A percentile compares a stretch with the other conserved stretches of the same genome.
These are phyloP conservation scores for Neoboletus magnificus DNA, from an alignment of 768 basidiomycete species.

Conservation along the genomic window DNA sequence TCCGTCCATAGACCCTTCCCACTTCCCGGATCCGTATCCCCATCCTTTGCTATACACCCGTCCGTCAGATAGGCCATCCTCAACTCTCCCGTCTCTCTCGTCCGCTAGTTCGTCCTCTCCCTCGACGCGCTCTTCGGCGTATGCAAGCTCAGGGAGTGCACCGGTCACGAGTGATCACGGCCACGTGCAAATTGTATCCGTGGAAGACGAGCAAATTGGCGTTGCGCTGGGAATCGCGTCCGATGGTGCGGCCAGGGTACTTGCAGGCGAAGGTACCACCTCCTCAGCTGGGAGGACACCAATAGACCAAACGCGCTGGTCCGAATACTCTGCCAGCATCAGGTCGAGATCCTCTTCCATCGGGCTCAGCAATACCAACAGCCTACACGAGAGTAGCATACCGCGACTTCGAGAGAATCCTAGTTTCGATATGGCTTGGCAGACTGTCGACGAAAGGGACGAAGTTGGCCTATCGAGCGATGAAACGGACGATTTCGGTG, in stretches of 20 bases:
- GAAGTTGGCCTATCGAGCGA: conserved; percentile 57
- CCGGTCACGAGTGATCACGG: conserved; percentile 58
- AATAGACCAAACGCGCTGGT: conserved; percentile 68
- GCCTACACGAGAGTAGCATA: conserved; percentile 37
- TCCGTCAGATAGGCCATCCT: conserved; percentile 32
- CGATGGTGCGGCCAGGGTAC: conserved; percentile 61
- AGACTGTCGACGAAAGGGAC: conserved; percentile 67
- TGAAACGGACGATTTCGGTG: conserved; percentile 50
- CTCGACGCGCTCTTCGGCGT: conserved; percentile 74
- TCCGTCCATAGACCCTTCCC: conserved; percentile 55
- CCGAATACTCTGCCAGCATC: conserved; percentile 62
- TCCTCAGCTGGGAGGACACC: conserved; percentile 50
- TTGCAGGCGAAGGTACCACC: conserved; percentile 48
- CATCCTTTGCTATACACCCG: conserved; percentile 49
- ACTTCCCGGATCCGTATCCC: conserved; percentile 72
- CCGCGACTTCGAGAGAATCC: conserved; percentile 58
- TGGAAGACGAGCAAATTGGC: conserved; percentile 51
- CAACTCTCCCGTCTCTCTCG: conserved; percentile 56
- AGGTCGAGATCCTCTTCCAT: conserved; percentile 72
- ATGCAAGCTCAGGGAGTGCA: conserved; percentile 68
- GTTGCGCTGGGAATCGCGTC: conserved; percentile 59
- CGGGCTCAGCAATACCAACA: conserved; percentile 43
- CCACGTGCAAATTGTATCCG: conserved; percentile 63
- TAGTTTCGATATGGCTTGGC: conserved; percentile 79
- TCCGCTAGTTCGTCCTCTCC: conserved; percentile 68